A percentile compares a stretch with the other conserved stretches of the same genome.
Evolutionary conservation across 2,329 filamentous ascomycete species (phyloP).

Genomic region (Aspergillus fijiensis): DNA sequence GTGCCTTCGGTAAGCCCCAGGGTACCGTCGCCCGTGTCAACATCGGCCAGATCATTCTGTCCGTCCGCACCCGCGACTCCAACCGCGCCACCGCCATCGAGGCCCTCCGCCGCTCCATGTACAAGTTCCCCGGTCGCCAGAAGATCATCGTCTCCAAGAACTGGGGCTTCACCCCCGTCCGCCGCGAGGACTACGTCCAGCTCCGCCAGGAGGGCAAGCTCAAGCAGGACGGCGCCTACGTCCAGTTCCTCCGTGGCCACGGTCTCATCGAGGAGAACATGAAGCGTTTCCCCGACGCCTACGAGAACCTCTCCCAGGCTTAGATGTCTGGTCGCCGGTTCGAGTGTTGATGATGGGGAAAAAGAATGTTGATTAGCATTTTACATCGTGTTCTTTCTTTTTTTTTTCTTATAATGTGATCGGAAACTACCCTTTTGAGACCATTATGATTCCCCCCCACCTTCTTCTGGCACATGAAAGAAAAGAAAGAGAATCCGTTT

Average conservation of each 20-base stretch:
- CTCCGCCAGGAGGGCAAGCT: slow-evolving; percentile 91
- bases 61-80: slow-evolving; percentile 92
- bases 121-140: slow-evolving; percentile 99
- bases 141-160: slow-evolving; percentile 99
- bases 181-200: slow-evolving; percentile 94
- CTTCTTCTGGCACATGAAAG: neutral
- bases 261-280: slow-evolving; percentile 84
- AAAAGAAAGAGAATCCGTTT: too few species aligned
- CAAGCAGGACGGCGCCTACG: slow-evolving; percentile 98
- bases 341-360: neutral
- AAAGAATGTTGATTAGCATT: neutral
- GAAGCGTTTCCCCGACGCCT: slow-evolving; percentile 91
- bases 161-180: slow-evolving; percentile 99
- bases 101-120: slow-evolving; percentile 98
- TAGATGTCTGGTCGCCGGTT: slow-evolving; percentile 29
- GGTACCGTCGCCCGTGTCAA: slow-evolving; percentile 99
- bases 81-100: slow-evolving; percentile 92
- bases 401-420: neutral
- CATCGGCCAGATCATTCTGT: slow-evolving; percentile 99
- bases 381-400: neutral
- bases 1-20: slow-evolving; percentile 99
- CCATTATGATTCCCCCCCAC: neutral
- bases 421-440: neutral
- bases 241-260: slow-evolving; percentile 97
- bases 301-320: slow-evolving; percentile 47